Conservation (phyloP, 306 rosid species). For the Casuarina glauca region DNA sequence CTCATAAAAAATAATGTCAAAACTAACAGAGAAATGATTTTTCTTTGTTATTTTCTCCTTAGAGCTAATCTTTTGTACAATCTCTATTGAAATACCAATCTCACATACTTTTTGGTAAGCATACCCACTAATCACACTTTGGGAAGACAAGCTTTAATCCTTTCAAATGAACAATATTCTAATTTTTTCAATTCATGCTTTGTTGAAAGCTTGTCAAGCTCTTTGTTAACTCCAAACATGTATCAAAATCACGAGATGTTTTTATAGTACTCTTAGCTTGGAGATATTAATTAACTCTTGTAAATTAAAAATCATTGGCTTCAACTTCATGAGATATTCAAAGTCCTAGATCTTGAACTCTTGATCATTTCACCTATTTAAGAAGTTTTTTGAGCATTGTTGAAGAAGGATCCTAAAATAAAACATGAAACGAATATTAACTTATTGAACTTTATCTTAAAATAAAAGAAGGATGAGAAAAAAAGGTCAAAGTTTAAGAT, state of each 20-base stretch:
- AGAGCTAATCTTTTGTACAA: slow-evolving; percentile 79
- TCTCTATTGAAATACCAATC: slow-evolving; percentile 78
- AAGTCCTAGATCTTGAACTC: slow-evolving; percentile 77
- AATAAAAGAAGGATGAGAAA: not conserved
- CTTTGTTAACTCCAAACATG: slow-evolving; percentile 70
- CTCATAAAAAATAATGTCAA: no score
- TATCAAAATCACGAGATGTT: slow-evolving; percentile 64
- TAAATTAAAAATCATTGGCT: slow-evolving; percentile 70
- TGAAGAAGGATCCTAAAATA: slow-evolving; percentile 79
- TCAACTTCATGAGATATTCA: slow-evolving; percentile 84
- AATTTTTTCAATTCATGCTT: slow-evolving; percentile 95
- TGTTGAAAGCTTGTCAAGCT: slow-evolving; percentile 60
- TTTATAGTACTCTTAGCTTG: slow-evolving; percentile 78
- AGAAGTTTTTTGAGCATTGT: slow-evolving; percentile 76
- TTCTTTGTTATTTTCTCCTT: slow-evolving; percentile 69
- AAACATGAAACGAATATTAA: not conserved
- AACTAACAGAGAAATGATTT: no score
- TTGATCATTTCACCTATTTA: slow-evolving; percentile 61
- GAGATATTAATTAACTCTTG: slow-evolving; percentile 65
- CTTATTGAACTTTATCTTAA: not conserved
- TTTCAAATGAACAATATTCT: slow-evolving; percentile 81
- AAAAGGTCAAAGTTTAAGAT: not conserved
- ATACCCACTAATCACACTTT: slow-evolving; percentile 93
- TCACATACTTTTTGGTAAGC: slow-evolving; percentile 77
- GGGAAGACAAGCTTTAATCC: slow-evolving; percentile 96